A percentile compares a stretch with the other conserved stretches of the same genome.
Evolutionary conservation across 768 basidiomycete species (phyloP).

Genomic region (Leccinum arenicola): DNA sequence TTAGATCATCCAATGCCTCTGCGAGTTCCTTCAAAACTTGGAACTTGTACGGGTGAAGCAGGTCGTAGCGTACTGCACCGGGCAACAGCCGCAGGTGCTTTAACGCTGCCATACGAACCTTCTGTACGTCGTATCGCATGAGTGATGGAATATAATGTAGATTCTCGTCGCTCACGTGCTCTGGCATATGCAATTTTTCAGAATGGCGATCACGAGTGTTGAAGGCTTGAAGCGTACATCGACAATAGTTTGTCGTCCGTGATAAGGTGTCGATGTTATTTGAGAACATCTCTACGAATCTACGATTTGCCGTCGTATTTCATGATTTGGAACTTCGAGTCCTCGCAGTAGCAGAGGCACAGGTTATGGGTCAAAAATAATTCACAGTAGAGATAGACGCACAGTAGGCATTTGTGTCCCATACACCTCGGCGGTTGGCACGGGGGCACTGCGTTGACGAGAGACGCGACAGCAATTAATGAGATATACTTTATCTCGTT

Average conservation of each 20-base stretch:
- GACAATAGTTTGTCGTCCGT: constrained; percentile 51
- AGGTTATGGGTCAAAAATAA: constrained; percentile 49
- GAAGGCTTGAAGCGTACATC: constrained; percentile 51
- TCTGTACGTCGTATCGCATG: constrained; percentile 40
- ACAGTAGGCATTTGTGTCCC: constrained; percentile 63
- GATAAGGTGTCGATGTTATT: constrained; percentile 60
- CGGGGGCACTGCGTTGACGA: constrained; percentile 61
- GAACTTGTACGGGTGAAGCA: constrained; percentile 77
- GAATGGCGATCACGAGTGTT: constrained; percentile 66
- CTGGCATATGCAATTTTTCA: constrained; percentile 65
- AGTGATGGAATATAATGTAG: neutral
- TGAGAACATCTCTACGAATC: constrained; percentile 70
- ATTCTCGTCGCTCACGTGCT: constrained; percentile 42
- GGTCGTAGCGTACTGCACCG: constrained; percentile 71
- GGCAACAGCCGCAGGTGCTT: constrained; percentile 74
- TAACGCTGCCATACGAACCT: constrained; percentile 73
- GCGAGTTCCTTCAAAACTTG: constrained; percentile 72
- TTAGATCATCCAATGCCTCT: constrained; percentile 82
- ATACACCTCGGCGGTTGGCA: constrained; percentile 59
- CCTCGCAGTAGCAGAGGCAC: constrained; percentile 86
- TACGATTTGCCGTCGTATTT: constrained; percentile 61
- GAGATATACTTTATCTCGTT: constrained; percentile 65
- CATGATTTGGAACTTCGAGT: constrained; percentile 70
- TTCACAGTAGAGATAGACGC: constrained; percentile 15
- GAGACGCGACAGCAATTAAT: constrained; percentile 69